These are phyloP conservation scores for Boeremia exigua DNA, from an alignment of 2,329 filamentous ascomycete genomes.

Conservation along the genomic window DNA sequence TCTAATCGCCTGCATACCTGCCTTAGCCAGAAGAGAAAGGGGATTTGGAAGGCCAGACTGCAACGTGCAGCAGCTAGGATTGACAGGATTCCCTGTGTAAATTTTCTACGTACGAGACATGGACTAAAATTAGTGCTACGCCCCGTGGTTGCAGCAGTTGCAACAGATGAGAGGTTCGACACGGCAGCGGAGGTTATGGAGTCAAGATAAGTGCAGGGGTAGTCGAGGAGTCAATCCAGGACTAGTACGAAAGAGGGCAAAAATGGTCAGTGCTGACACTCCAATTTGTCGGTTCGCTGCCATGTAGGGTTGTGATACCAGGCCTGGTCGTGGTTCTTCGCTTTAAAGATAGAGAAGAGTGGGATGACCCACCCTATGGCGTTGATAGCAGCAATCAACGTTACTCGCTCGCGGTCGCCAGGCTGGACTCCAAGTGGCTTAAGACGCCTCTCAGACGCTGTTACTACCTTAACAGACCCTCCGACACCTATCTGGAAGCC, in stretches of 20 bases:
- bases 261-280: neutral
- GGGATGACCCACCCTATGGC: too few species aligned
- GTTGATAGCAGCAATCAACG: neutral
- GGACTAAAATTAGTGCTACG: neutral
- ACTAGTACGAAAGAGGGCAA: slow-evolving; percentile 5
- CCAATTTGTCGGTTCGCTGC: slow-evolving; percentile 4
- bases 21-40: too few species aligned
- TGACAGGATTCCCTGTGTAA: neutral
- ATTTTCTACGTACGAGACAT: neutral
- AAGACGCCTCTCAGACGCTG: neutral
- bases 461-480: slow-evolving; percentile 1
- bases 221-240: slow-evolving; percentile 1
- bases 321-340: too few species aligned
- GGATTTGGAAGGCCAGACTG: neutral
- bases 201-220: too few species aligned
- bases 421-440: slow-evolving; percentile 11
- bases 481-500: too few species aligned
- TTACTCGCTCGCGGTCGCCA: slow-evolving; percentile 18
- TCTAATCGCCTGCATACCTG: too few species aligned
- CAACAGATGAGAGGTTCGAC: neutral
- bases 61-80: neutral
- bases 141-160: neutral
- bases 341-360: too few species aligned
- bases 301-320: too few species aligned
- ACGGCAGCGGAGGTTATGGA: neutral